Conservation (phyloP, 1,139 yeast species). For the Sugiyamaella pinicola region DNA sequence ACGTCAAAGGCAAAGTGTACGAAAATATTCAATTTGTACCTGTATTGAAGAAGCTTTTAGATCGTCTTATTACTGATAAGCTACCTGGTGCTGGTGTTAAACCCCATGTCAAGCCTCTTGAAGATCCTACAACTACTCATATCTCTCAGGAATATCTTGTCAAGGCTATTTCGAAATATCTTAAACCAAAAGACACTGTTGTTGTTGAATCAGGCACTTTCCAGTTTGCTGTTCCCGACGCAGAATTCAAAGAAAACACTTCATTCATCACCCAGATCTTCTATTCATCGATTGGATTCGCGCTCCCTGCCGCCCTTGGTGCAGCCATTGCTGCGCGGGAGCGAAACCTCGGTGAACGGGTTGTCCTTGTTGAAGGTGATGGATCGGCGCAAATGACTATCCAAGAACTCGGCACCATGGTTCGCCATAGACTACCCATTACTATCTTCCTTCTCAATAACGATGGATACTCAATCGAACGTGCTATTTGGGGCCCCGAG, state of each 20-base stretch:
- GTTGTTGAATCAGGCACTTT: conserved; percentile 80
- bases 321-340: conserved; percentile 71
- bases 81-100: conserved; percentile 35
- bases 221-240: conserved; percentile 68
- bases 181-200: conserved; percentile 64
- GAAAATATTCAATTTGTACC: conserved; percentile 50
- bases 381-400: conserved; percentile 92
- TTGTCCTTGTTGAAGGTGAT: conserved; percentile 78
- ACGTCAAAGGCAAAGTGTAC: conserved; percentile 47
- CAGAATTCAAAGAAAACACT: conserved; percentile 56
- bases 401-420: conserved; percentile 67
- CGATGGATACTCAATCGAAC: conserved; percentile 84
- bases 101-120: conserved; percentile 27
- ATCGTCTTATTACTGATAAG: conserved; percentile 41
- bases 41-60: conserved; percentile 48
- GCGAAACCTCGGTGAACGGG: conserved; percentile 49
- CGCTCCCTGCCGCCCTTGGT: conserved; percentile 83
- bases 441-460: conserved; percentile 74
- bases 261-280: conserved; percentile 64
- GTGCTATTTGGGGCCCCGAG: conserved; percentile 76
- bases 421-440: conserved; percentile 62
- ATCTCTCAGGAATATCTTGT: conserved; percentile 46
- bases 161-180: conserved; percentile 38
- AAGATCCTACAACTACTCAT: conserved; percentile 31
- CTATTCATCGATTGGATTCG: conserved; percentile 84